Evolutionary conservation across 495 filamentous ascomycete species (phyloP), one percentile per base, ranked within the genome.

Genomic region (Penicillium manginii): DNA sequence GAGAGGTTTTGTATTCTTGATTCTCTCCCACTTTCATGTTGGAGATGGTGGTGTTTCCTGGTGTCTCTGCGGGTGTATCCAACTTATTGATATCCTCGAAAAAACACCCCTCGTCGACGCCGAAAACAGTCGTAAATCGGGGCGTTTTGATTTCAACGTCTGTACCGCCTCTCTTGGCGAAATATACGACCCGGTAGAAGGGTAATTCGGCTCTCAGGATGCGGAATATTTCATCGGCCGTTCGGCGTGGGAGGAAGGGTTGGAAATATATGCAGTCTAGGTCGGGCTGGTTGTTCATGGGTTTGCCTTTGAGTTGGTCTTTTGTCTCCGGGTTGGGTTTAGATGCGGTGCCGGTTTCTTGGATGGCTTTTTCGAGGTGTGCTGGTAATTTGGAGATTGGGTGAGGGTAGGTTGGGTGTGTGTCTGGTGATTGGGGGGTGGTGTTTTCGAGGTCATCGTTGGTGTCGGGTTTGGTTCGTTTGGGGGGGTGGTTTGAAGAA

Each of bases 161-260:
- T 1, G 78, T 58, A 0, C 78, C 73, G 4, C 79, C 81, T 23
- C 88, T 78, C 46, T 83, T 85, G 62, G 89, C 89, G 12, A 73
- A 81, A 68, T 92, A 91, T 52, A 84, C 75, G 0, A 91, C 89
- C 15, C 87, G 78, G 67, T 91, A 91, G 70, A 91, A 92, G 45
- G 86, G 86, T 10, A 91, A 67, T 45, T 85, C 75, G 12, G 69
- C 61, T 0, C 87, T 80, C 0, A 91, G 77, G 67, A 88, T 88
- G 12, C 84, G 65, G 73, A 90, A 92, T 1, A 91, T 77, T 51
- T 85, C 73, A 14, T 72, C 76, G 8, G 81, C 72, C 14, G 83
- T 73, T 7, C 71, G 53, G 9, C 75, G 65, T 0, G 81, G 78
- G 17, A 91, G 77, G 55, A 84, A 90, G 0, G 88, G 88, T 55